Percentiles rank a stretch among this genome's conserved stretches.
Evolutionary conservation across 2,329 filamentous ascomycete species (phyloP).

Genomic region (Rhynchosporium graminicola): DNA sequence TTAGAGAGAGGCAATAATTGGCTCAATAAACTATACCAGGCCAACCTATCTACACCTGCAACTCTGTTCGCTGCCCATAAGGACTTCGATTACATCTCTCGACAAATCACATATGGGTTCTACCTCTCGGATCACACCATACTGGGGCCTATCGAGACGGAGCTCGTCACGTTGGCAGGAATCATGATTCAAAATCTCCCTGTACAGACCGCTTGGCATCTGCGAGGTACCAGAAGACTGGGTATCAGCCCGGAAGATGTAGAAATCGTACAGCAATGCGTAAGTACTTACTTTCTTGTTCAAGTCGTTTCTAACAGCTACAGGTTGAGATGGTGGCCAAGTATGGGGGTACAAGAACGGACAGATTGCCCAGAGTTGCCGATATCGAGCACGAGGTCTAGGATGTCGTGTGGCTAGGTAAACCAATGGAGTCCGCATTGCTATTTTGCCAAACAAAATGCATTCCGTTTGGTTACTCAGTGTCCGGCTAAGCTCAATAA

Average conservation of each 20-base stretch:
- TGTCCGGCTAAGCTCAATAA: too few species aligned
- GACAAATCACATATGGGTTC: conserved; percentile 59
- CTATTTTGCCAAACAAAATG: too few species aligned
- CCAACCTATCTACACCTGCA: conserved; percentile 40
- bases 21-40: conserved; percentile 51
- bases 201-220: conserved; percentile 56
- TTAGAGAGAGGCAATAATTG: conserved; percentile 54
- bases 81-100: conserved; percentile 53
- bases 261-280: conserved; percentile 42
- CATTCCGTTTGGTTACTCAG: too few species aligned
- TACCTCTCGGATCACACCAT: conserved; percentile 58
- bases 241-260: conserved; percentile 48
- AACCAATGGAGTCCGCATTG: too few species aligned
- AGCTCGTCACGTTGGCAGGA: conserved; percentile 53
- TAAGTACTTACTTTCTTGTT: conserved; percentile 24
- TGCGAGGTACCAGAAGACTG: conserved; percentile 50
- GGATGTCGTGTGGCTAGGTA: too few species aligned
- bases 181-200: conserved; percentile 61
- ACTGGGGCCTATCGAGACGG: conserved; percentile 54
- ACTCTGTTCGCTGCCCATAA: conserved; percentile 47
- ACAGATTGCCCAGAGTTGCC: conserved; percentile 43
- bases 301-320: conserved; percentile 32
- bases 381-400: conserved; percentile 46
- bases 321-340: conserved; percentile 44
- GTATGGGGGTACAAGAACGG: conserved; percentile 41